phyloP scores from a whole-genome alignment of 345 rosid genomes.

The Gossypium raimondii region DNA sequence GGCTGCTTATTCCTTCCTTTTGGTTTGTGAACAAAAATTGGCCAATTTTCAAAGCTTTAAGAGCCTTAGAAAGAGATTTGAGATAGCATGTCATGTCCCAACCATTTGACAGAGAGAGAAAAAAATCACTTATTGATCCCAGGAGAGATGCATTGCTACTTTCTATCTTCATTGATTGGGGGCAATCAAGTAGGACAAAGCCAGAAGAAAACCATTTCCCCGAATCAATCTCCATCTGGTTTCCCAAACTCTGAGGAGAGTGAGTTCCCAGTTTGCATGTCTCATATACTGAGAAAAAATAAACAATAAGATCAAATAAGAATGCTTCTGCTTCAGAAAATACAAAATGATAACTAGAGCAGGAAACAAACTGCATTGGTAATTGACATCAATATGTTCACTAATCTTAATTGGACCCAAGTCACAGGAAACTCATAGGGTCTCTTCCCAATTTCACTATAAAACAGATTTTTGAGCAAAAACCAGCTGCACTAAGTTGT shows the following conservation, averaged over 20 bases:
- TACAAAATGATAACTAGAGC: background rate
- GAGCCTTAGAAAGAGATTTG: slow-evolving; percentile 85
- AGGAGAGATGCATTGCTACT: slow-evolving; percentile 85
- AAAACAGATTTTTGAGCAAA: background rate
- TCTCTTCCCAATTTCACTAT: background rate
- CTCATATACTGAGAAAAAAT: slow-evolving; percentile 67
- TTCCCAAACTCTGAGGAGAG: slow-evolving; percentile 74
- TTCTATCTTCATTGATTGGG: slow-evolving; percentile 97
- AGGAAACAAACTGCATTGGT: background rate
- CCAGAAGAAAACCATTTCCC: slow-evolving; percentile 71
- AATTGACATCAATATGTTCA: background rate
- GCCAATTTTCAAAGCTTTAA: slow-evolving; percentile 76
- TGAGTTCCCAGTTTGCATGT: slow-evolving; percentile 92
- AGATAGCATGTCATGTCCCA: slow-evolving; percentile 96
- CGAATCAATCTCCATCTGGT: slow-evolving; percentile 74
- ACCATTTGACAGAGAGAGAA: slow-evolving; percentile 94
- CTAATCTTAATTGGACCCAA: background rate
- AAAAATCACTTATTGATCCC: slow-evolving; percentile 97
- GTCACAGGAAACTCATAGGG: background rate
- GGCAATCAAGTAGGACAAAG: slow-evolving; percentile 89
- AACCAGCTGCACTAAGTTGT: background rate
- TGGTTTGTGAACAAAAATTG: slow-evolving; percentile 52
- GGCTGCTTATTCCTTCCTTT: slow-evolving; percentile 77
- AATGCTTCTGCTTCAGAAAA: background rate
- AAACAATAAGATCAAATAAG: slow-evolving; percentile 8